Evolutionary conservation across 2,329 filamentous ascomycete genomes (phyloP), one percentile per base, ranked within the genome.

Genomic region (Pseudocercospora macadamiae): DNA sequence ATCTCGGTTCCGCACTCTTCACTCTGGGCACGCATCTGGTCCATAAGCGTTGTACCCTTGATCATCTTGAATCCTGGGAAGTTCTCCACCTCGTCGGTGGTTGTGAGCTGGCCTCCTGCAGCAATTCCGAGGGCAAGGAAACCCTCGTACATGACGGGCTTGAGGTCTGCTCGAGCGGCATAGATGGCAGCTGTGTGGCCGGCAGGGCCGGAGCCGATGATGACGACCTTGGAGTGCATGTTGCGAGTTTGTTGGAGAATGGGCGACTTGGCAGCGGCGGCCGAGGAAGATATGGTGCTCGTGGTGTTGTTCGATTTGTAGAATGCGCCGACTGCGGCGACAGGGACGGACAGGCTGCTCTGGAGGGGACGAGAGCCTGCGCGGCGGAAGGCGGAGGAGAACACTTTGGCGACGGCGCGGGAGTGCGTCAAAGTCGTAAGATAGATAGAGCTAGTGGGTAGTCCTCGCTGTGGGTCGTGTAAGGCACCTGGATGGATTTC

Each of bases 101-200:
- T 99, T 55, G 96, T 99, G 68, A 99, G 84, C 83, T 99, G 95
- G 58, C 95, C 95, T 68, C 95, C 95, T 44, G 95, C 91, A 5
- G 95, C 95, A 70, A 96, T 96, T 72, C 93, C 95, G 73, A 97
- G 95, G 70, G 95, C 95, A 76, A 99, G 87, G 84, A 99, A 96
- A 69, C 95, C 95, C 80, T 99, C 95, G 75, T 97, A 99, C 68
- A 99, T 83, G 64, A 97, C 90, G 64, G 95, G 95, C 78, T 96
- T 90, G 74, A 99, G 80, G 76, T 99, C 93, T 62, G 95, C 95
- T 74, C 95, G 89, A 48, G 93, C 89, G 70, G 97, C 88, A 79
- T 99, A 99, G 75, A 99, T 87, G 76, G 95, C 95, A 63, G 95
- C 95, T 47, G 95, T 99, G 81, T 99, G 95, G 78, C 93, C 95